A percentile compares a stretch with the other conserved stretches of the same genome.
Evolutionary conservation across 202 grass and related monocot species (phyloP).

Genomic region (Alloteropsis angusta): DNA sequence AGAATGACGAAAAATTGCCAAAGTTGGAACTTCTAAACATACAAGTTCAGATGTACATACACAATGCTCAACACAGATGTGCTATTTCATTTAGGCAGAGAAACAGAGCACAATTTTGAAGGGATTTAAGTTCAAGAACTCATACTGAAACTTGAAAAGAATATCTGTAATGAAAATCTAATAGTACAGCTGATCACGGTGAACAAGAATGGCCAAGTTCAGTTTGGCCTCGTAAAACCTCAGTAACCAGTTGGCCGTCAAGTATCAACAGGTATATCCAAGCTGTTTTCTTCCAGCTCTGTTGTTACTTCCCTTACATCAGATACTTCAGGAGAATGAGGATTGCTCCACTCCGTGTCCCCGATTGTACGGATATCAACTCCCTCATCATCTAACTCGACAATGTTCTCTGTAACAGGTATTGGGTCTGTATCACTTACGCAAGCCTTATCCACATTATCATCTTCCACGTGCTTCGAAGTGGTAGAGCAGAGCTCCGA

Average conservation of each 20-base stretch:
- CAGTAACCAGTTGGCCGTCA: constrained; percentile 28
- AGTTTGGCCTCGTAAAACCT: constrained; percentile 11
- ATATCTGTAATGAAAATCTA: not conserved
- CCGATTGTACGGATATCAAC: constrained; percentile 57
- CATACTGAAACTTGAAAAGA: not conserved
- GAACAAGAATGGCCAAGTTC: not conserved
- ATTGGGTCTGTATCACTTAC: constrained; percentile 59
- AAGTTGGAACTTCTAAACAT: constrained; percentile 10
- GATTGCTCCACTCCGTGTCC: constrained; percentile 50
- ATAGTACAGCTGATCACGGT: not conserved
- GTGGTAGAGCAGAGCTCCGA: constrained; percentile 53
- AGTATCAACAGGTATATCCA: constrained; percentile 74
- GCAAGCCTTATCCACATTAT: constrained; percentile 87
- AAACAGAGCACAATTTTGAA: not conserved
- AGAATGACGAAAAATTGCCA: not conserved
- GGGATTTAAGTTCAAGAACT: not conserved
- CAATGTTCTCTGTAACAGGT: constrained; percentile 40
- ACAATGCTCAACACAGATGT: not conserved
- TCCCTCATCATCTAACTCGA: constrained; percentile 54
- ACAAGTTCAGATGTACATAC: not conserved
- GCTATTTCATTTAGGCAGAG: constrained; percentile 11
- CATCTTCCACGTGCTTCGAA: constrained; percentile 59
- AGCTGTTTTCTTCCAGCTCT: constrained; percentile 49
- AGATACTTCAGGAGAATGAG: constrained; percentile 38
- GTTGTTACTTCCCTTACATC: constrained; percentile 67